Evolutionary conservation across 495 filamentous ascomycete species (phyloP), one percentile per base, ranked within the genome.

Genomic region (Lasiosphaeria ovina): DNA sequence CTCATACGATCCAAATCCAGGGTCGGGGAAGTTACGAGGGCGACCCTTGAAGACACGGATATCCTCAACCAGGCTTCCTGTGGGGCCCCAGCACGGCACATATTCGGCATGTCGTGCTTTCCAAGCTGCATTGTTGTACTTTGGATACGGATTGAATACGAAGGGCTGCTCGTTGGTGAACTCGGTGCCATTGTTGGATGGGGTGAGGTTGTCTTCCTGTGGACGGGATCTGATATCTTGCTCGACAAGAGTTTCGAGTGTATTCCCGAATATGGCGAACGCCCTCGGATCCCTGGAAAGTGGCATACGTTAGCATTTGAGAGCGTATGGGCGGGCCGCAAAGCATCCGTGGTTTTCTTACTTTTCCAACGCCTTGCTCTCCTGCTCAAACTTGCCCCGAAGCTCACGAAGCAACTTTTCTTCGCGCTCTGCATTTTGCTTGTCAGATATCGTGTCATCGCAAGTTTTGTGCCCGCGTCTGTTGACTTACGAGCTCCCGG

Each of bases 1-100:
- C 6, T 81, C 77, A 71, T 94, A 90, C 32, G 87, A 89, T 0
- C 94, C 94, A 64, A 95, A 87, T 1, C 86, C 80, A 14, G 91
- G 83, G 8, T 90, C 85, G 0, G 91, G 91, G 67, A 93, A 90
- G 0, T 85, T 83, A 48, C 81, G 72, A 2, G 87, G 84, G 3
- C 88, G 80, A 1, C 91, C 92, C 56, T 77, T 73, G 58, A 79
- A 83, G 34, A 79, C 80, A 12, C 63, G 55, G 9, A 80, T 69
- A 42, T 80, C 76, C 32, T 71, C 67, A 24, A 67, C 55, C 12
- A 31, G 34, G 9, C 59, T 35, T 8, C 75, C 76, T 3, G 51
- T 61, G 7, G 76, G 73, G 6, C 76, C 77, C 16, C 66, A 57
- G 57, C 77, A 80, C 24, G 74, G 63, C 5, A 72, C 67, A 55